phyloP scores from a whole-genome alignment of 75 land plant genomes.

The Pinus albicaulis region DNA sequence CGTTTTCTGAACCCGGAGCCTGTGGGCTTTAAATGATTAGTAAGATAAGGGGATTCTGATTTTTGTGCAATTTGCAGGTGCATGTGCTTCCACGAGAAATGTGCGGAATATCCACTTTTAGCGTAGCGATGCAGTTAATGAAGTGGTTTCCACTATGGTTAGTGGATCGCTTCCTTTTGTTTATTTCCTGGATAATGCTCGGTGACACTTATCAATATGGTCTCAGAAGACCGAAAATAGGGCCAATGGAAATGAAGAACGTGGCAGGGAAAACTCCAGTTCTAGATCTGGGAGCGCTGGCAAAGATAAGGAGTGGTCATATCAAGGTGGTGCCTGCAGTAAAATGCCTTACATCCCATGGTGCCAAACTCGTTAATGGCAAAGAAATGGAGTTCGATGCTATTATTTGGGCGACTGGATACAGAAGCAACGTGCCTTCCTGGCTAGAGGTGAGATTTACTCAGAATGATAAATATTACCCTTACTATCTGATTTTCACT shows the following conservation, averaged over 20 bases:
- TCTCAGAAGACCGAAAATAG: constrained; percentile 30
- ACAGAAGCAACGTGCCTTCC: constrained; percentile 38
- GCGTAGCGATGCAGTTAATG: constrained; percentile 15
- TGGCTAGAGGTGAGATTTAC: constrained; percentile 44
- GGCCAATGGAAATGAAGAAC: constrained; percentile 62
- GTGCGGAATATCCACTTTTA: constrained; percentile 39
- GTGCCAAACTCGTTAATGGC: constrained; percentile 62
- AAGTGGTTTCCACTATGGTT: constrained; percentile 46
- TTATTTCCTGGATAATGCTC: constrained; percentile 24
- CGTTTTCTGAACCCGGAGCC: neutral
- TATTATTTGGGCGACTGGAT: constrained; percentile 71
- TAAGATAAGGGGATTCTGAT: too few relatives aligned
- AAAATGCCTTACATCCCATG: constrained; percentile 23
- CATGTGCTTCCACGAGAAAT: constrained; percentile 60
- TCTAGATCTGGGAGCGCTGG: constrained; percentile 71
- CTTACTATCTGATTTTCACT: too few relatives aligned
- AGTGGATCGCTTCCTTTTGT: constrained; percentile 32
- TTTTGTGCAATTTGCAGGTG: constrained; percentile 20
- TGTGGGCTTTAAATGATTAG: neutral
- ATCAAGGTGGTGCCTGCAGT: constrained; percentile 70
- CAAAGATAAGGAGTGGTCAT: constrained; percentile 58
- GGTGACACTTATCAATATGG: constrained; percentile 26
- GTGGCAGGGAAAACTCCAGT: constrained; percentile 72
- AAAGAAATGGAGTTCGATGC: constrained; percentile 48
- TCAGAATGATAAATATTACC: neutral